phyloP scores from a whole-genome alignment of 2,329 filamentous ascomycete species.

The Emmonsiellopsis sp. region DNA sequence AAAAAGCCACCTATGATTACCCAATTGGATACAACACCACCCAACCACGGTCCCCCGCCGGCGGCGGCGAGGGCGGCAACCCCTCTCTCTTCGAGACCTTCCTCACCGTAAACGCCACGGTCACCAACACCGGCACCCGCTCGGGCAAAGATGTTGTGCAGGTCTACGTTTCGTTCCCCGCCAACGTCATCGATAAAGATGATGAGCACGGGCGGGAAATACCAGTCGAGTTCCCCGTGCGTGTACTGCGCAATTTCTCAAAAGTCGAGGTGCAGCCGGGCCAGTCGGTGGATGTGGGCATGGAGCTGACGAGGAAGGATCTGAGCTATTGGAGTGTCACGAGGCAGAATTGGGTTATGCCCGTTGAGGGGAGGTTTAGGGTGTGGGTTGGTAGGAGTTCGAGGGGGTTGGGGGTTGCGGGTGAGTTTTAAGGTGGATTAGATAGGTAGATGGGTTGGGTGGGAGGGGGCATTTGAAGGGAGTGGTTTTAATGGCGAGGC shows the following conservation, averaged over 20 bases:
- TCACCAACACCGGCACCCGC: constrained; percentile 44
- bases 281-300: constrained; percentile 32
- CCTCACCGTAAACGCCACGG: constrained; percentile 38
- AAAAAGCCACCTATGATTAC: constrained; percentile 38
- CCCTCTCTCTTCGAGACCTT: constrained; percentile 46
- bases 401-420: constrained; percentile 16
- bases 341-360: constrained; percentile 27
- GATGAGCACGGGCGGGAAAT: neutral
- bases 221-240: constrained; percentile 16
- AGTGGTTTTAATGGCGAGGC: no score
- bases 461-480: no score
- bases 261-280: constrained; percentile 40
- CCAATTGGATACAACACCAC: constrained; percentile 47
- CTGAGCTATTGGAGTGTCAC: constrained; percentile 29
- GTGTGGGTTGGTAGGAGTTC: constrained; percentile 20
- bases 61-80: constrained; percentile 58
- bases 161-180: constrained; percentile 44
- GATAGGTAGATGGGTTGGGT: no score
- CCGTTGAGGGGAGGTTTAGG: constrained; percentile 16
- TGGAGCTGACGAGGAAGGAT: constrained; percentile 35
- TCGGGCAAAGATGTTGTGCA: constrained; percentile 45
- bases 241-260: constrained; percentile 44
- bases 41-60: constrained; percentile 51
- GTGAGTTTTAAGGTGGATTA: constrained; percentile 9
- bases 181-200: constrained; percentile 22